A percentile compares a stretch with the other conserved stretches of the same genome.
Conservation (phyloP, 1,139 yeast genomes). For the Wickerhamiella infanticola region DNA sequence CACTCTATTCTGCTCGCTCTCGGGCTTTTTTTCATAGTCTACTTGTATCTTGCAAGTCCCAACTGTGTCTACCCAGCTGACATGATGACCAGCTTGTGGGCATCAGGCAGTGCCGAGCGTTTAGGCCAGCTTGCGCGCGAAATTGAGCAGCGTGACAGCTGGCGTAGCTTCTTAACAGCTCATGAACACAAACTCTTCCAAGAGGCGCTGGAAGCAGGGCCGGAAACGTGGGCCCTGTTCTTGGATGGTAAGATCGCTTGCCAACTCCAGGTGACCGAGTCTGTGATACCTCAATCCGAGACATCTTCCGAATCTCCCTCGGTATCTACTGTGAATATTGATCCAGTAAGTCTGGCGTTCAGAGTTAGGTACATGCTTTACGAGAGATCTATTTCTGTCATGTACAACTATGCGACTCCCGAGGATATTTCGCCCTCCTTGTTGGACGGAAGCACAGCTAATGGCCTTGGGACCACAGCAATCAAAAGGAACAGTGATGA, state of each 20-base stretch:
- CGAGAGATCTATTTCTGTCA: constrained; percentile 22
- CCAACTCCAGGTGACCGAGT: constrained; percentile 12
- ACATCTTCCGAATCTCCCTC: constrained; percentile 5
- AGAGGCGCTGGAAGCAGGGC: constrained; percentile 21
- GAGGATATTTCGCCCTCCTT: neutral
- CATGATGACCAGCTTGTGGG: constrained; percentile 19
- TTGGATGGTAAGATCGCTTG: constrained; percentile 22
- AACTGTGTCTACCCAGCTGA: neutral
- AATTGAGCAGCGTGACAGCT: constrained; percentile 24
- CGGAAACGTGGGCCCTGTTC: constrained; percentile 23
- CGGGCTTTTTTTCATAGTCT: neutral
- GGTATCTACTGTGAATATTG: constrained; percentile 16
- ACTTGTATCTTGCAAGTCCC: neutral
- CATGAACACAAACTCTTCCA: constrained; percentile 26
- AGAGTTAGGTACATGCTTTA: constrained; percentile 29
- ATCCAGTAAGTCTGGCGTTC: constrained; percentile 24
- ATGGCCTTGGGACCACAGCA: neutral
- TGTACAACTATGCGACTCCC: constrained; percentile 7
- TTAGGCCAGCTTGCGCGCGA: constrained; percentile 24
- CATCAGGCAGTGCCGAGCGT: constrained; percentile 22
- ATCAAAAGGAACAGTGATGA: constrained; percentile 17
- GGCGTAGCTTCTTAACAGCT: constrained; percentile 26
- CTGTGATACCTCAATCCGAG: neutral
- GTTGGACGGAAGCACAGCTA: neutral
- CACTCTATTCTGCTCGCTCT: too few relatives aligned